These are phyloP conservation scores for Podospora didyma DNA, from an alignment of 495 filamentous ascomycete genomes.

Conservation along the genomic window DNA sequence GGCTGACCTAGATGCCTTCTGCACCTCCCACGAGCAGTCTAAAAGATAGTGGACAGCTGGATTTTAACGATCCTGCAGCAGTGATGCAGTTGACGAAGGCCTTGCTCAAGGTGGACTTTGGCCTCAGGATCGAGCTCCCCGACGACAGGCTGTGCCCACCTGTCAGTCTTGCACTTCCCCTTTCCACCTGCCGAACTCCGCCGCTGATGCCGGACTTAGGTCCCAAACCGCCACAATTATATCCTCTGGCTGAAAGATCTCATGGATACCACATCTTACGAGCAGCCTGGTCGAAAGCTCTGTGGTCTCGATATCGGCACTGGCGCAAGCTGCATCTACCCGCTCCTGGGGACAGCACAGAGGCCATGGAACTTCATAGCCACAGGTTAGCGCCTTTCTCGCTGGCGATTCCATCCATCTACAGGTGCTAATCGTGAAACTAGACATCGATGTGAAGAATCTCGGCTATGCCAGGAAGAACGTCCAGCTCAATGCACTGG, in stretches of 20 bases:
- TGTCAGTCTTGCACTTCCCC: slow-evolving; percentile 41
- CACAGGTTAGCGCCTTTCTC: slow-evolving; percentile 47
- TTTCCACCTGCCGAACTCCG: background rate
- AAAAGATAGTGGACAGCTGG: slow-evolving; percentile 60
- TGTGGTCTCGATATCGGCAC: slow-evolving; percentile 86
- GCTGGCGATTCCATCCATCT: slow-evolving; percentile 2
- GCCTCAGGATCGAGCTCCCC: slow-evolving; percentile 64
- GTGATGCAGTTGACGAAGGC: slow-evolving; percentile 80
- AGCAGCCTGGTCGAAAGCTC: slow-evolving; percentile 47
- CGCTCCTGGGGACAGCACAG: slow-evolving; percentile 70
- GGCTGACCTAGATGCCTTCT: background rate
- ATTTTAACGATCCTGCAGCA: slow-evolving; percentile 77
- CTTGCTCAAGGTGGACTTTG: slow-evolving; percentile 72
- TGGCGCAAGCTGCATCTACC: slow-evolving; percentile 87
- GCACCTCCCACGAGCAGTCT: slow-evolving; percentile 29
- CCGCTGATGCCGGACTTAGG: slow-evolving; percentile 31
- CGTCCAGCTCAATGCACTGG: slow-evolving; percentile 57
- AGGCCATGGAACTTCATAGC: slow-evolving; percentile 72
- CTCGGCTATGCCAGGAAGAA: slow-evolving; percentile 63
- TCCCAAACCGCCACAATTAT: slow-evolving; percentile 83
- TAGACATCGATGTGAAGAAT: slow-evolving; percentile 77
- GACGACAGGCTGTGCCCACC: slow-evolving; percentile 86
- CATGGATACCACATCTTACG: slow-evolving; percentile 69
- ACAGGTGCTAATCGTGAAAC: background rate
- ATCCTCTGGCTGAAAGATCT: slow-evolving; percentile 85